Base-by-base conservation (phyloP, 352 stramenopile genomes). In the Aphanomyces euteiches region DNA sequence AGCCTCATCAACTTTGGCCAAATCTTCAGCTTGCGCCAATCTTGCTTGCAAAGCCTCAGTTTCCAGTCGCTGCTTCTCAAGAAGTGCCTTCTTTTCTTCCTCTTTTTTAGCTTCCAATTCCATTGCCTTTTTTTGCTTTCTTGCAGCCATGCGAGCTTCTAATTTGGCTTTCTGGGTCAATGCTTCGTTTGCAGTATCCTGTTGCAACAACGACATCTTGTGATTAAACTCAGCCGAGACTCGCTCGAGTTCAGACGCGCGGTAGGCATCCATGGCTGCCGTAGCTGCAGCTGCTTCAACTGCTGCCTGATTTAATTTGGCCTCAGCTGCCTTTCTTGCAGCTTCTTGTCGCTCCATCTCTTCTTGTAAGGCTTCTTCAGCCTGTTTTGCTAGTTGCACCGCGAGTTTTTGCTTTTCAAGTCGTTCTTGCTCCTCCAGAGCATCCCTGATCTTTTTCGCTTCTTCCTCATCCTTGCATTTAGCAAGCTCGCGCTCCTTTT, bases 121-220 rank as follows among this genome's bases (percentile, higher is more conserved):
- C 63, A 80, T 77, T 21, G 88, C 67, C 56, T 92, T 92, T 21
- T 87, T 89, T 40, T 89, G 73, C 72, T 90, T 90, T 75, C 90
- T 93, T 5, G 82, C 80, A 1, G 81, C 84, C 12, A 94, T 83
- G 40, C 86, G 79, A 54, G 79, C 78, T 66, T 90, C 83, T 8
- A 94, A 78, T 47, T 88, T 89, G 47, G 77, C 75, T 67, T 90
- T 91, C 50, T 94, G 86, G 3, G 76, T 78, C 17, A 73, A 66
- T 4, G 79, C 74, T 63, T 94, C 86, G 4, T 74, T 81, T 40
- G 81, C 76, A 68, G 90, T 78, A n/a, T 75, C 80, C 57, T 86
- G 74, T 7, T 67, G 77, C 39, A 92, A 74, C 66, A 86, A 82
- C 5, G 75, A 69, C 41, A 83, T 79, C 47, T 89, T 91, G 5